Evolutionary conservation across 139 green algal species (phyloP).

Genomic region (Zygnema cylindricum): DNA sequence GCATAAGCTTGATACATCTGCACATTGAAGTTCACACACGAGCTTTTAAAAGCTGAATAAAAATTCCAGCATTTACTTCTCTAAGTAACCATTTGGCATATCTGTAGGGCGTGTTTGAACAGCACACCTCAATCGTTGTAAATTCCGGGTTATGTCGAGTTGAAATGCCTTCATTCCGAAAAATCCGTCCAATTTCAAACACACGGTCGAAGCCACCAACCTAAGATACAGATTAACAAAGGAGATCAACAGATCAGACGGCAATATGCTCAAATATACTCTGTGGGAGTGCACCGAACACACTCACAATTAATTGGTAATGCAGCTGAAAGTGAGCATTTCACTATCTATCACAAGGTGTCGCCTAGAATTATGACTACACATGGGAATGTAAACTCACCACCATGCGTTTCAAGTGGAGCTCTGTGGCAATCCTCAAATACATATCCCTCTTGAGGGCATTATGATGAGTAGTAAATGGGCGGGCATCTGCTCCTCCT

Average conservation of each 20-base stretch:
- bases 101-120: neutral
- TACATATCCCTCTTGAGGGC: conserved; percentile 81
- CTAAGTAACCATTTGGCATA: too few relatives aligned
- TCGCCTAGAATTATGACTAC: too few relatives aligned
- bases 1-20: conserved; percentile 83
- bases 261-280: neutral
- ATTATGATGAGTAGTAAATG: conserved; percentile 97
- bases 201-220: conserved; percentile 90
- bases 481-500: conserved; percentile 92
- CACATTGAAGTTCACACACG: neutral
- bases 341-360: too few relatives aligned
- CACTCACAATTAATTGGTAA: neutral
- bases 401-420: conserved; percentile 95
- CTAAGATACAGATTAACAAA: conserved; percentile 18
- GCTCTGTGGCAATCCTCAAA: conserved; percentile 96
- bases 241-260: conserved; percentile 63
- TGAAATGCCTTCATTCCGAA: conserved; percentile 96
- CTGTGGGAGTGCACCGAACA: neutral
- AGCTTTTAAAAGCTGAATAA: neutral
- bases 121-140: conserved; percentile 90
- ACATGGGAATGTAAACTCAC: too few relatives aligned
- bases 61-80: too few relatives aligned
- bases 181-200: conserved; percentile 96
- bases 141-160: conserved; percentile 98
- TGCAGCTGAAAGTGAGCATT: neutral